phyloP scores from a whole-genome alignment of 2,329 filamentous ascomycete genomes.

The Macrophomina pseudophaseolina region DNA sequence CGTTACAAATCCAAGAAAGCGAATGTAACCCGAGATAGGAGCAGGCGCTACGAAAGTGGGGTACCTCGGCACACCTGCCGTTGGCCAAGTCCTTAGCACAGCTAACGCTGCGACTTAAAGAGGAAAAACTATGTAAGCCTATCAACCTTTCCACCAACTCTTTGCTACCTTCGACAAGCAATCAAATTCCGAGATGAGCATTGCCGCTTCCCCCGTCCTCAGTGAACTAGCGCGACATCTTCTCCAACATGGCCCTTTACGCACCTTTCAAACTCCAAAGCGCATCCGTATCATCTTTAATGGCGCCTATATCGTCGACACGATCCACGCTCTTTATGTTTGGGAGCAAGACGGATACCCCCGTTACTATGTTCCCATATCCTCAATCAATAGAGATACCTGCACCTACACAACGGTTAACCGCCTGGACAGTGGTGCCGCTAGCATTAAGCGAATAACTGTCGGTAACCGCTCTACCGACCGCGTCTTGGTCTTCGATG shows the following conservation, averaged over 20 bases:
- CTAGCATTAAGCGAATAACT: constrained; percentile 28
- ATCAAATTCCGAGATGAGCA: too few relatives aligned
- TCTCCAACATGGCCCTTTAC: constrained; percentile 14
- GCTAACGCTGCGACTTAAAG: too few relatives aligned
- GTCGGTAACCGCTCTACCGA: constrained; percentile 33
- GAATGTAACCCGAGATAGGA: too few relatives aligned
- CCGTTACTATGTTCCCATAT: constrained; percentile 33
- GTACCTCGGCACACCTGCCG: too few relatives aligned
- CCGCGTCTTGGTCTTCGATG: constrained; percentile 37
- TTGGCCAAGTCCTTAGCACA: too few relatives aligned
- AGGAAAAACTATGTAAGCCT: too few relatives aligned
- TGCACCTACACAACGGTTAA: neutral
- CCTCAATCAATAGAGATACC: neutral
- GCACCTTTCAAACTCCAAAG: constrained; percentile 31
- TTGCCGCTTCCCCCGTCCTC: constrained; percentile 46
- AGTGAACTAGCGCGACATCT: constrained; percentile 44
- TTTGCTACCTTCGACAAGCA: too few relatives aligned
- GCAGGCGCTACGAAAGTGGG: too few relatives aligned
- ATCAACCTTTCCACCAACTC: too few relatives aligned
- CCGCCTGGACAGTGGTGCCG: neutral
- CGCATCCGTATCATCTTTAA: constrained; percentile 42
- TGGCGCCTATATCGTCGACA: constrained; percentile 42
- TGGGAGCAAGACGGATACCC: constrained; percentile 46
- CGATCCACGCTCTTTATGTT: constrained; percentile 39
- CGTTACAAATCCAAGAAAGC: too few relatives aligned